Conservation (phyloP, 2,329 filamentous ascomycete species). For the Xylariaceae sp. region DNA sequence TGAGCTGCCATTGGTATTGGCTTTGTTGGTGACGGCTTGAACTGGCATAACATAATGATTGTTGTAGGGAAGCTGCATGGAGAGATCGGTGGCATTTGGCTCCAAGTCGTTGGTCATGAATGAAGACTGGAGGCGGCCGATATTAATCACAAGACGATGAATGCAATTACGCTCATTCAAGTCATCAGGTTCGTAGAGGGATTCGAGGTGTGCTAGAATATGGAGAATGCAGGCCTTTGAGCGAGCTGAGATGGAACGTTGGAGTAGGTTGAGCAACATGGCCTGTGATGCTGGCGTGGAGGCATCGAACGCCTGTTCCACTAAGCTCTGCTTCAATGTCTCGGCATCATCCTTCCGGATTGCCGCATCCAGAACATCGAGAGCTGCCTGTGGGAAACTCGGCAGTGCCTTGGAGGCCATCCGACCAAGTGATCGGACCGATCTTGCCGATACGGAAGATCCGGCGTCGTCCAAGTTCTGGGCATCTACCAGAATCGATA, state of each 20-base stretch:
- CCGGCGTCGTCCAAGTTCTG: slow-evolving; percentile 69
- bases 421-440: slow-evolving; percentile 65
- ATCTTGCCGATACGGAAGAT: slow-evolving; percentile 67
- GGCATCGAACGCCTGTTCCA: slow-evolving; percentile 50
- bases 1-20: slow-evolving; percentile 46
- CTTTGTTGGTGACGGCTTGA: slow-evolving; percentile 53
- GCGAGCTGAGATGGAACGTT: slow-evolving; percentile 67
- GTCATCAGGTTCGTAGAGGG: slow-evolving; percentile 80
- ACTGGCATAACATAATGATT: slow-evolving; percentile 76
- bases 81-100: slow-evolving; percentile 45
- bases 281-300: slow-evolving; percentile 53
- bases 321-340: slow-evolving; percentile 51
- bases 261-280: slow-evolving; percentile 72
- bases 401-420: slow-evolving; percentile 70
- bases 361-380: slow-evolving; percentile 68
- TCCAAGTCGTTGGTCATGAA: slow-evolving; percentile 43
- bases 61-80: slow-evolving; percentile 49
- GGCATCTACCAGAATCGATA: slow-evolving; percentile 72
- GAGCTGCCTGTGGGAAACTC: slow-evolving; percentile 59
- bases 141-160: slow-evolving; percentile 86
- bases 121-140: slow-evolving; percentile 65
- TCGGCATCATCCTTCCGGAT: slow-evolving; percentile 62
- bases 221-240: slow-evolving; percentile 65
- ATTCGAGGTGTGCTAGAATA: slow-evolving; percentile 62
- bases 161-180: slow-evolving; percentile 93